These are phyloP conservation scores for Hemisphaericaspora xylanilytica DNA, from an alignment of 1,139 yeast species.

Conservation along the genomic window DNA sequence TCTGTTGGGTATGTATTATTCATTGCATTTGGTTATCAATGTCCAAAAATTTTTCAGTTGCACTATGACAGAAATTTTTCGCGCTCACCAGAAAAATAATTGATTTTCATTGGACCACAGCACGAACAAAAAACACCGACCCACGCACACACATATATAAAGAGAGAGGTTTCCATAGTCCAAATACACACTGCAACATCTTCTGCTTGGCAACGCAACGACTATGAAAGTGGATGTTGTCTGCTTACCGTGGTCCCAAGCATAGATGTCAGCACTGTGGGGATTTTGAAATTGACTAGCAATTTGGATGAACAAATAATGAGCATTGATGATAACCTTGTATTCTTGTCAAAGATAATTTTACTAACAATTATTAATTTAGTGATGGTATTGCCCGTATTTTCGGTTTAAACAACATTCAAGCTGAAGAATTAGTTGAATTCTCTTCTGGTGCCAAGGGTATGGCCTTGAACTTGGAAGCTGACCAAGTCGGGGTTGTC, in stretches of 20 bases:
- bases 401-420: conserved; percentile 98
- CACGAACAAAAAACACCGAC: too few relatives aligned
- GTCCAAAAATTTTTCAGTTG: conserved; percentile 1
- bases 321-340: too few relatives aligned
- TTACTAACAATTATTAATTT: conserved; percentile 24
- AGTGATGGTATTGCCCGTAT: conserved; percentile 99
- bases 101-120: conserved; percentile 9
- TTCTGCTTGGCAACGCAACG: background rate
- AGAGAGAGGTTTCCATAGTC: too few relatives aligned
- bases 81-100: conserved; percentile 3
- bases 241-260: too few relatives aligned
- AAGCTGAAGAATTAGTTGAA: conserved; percentile 99
- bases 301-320: too few relatives aligned
- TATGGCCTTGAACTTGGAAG: conserved; percentile 99
- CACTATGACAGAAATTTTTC: background rate
- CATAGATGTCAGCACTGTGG: too few relatives aligned
- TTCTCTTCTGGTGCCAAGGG: conserved; percentile 99
- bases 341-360: background rate
- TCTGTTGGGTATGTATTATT: conserved; percentile 77
- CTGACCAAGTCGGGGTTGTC: conserved; percentile 99
- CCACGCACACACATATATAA: background rate
- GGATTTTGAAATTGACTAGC: too few relatives aligned
- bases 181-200: too few relatives aligned
- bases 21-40: too few relatives aligned
- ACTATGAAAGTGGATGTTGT: background rate